A percentile compares a stretch with the other conserved stretches of the same genome.
phyloP scores from a whole-genome alignment of 768 basidiomycete genomes.

The Clathrus columnatus region DNA sequence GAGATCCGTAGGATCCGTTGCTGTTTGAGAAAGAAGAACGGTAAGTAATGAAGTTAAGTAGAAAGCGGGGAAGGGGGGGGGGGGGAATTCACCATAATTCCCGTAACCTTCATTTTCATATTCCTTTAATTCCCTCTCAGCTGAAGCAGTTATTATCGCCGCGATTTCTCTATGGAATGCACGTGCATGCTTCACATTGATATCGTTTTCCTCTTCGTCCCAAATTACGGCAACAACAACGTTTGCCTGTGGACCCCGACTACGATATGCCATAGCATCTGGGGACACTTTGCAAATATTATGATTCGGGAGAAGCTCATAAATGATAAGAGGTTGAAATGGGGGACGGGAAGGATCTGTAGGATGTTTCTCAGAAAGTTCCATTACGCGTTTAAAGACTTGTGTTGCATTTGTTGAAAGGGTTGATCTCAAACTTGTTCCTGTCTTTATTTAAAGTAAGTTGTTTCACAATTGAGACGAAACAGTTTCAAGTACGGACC shows the following conservation, averaged over 20 bases:
- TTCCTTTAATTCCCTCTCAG: constrained; percentile 22
- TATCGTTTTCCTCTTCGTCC: constrained; percentile 24
- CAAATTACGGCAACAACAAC: constrained; percentile 29
- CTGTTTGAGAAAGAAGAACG: neutral
- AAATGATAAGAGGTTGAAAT: constrained; percentile 24
- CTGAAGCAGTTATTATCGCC: constrained; percentile 21
- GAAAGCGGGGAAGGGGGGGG: too few species aligned
- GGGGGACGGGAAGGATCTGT: constrained; percentile 3
- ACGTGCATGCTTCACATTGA: constrained; percentile 24
- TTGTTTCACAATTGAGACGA: too few species aligned
- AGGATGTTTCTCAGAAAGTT: constrained; percentile 21
- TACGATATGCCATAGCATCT: constrained; percentile 33
- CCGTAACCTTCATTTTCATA: constrained; percentile 30
- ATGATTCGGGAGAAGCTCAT: constrained; percentile 35
- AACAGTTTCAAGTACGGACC: constrained; percentile 35
- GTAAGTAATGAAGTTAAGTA: neutral
- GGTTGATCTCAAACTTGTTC: constrained; percentile 2
- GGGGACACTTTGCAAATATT: constrained; percentile 24
- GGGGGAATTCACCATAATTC: constrained; percentile 36
- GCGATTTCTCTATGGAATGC: constrained; percentile 23
- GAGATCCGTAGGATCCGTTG: constrained; percentile 7
- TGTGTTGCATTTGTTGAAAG: constrained; percentile 21
- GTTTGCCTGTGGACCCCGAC: constrained; percentile 27
- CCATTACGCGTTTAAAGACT: constrained; percentile 24
- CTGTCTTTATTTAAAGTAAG: neutral